phyloP scores from a whole-genome alignment of 805 yeast genomes.

The Candida adriatica region DNA sequence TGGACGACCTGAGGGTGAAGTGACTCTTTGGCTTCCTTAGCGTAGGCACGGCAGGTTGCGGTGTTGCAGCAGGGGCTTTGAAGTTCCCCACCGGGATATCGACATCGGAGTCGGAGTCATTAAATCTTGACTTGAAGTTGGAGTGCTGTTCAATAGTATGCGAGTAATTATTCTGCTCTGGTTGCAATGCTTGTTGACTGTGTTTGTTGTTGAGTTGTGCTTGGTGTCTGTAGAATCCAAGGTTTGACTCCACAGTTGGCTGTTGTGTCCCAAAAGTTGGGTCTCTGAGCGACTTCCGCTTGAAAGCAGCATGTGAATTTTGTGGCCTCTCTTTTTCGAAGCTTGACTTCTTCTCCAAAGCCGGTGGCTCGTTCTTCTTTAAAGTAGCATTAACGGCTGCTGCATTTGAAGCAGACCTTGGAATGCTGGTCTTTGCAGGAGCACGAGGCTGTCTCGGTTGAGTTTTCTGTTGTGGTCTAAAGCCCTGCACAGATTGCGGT shows the following conservation, averaged over 20 bases:
- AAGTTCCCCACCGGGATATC: conserved; percentile 24
- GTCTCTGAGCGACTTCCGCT: conserved; percentile 30
- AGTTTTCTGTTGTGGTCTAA: conserved; percentile 5
- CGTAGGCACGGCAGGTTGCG: conserved; percentile 4
- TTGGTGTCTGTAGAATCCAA: conserved; percentile 24
- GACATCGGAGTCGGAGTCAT: conserved; percentile 58
- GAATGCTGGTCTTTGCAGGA: conserved; percentile 3
- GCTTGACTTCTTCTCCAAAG: conserved; percentile 36
- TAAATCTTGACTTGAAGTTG: conserved; percentile 42
- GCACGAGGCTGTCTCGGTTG: conserved; percentile 3
- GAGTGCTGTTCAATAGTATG: conserved; percentile 22
- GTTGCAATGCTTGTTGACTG: conserved; percentile 7
- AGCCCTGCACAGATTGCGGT: conserved; percentile 9
- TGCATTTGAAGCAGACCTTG: conserved; percentile 19
- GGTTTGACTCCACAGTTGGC: conserved; percentile 17
- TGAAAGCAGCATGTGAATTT: conserved; percentile 29
- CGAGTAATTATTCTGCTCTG: conserved; percentile 3
- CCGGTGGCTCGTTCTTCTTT: conserved; percentile 35
- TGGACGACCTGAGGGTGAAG: conserved; percentile 23
- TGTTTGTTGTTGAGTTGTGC: conserved; percentile 12
- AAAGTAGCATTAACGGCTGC: conserved; percentile 43
- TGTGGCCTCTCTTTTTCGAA: conserved; percentile 41
- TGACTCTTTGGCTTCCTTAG: conserved; percentile 22
- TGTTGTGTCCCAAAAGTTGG: conserved; percentile 17
- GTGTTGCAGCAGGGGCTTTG: conserved; percentile 15